phyloP scores from a whole-genome alignment of 768 basidiomycete species.

The Tricholoma terreum region DNA sequence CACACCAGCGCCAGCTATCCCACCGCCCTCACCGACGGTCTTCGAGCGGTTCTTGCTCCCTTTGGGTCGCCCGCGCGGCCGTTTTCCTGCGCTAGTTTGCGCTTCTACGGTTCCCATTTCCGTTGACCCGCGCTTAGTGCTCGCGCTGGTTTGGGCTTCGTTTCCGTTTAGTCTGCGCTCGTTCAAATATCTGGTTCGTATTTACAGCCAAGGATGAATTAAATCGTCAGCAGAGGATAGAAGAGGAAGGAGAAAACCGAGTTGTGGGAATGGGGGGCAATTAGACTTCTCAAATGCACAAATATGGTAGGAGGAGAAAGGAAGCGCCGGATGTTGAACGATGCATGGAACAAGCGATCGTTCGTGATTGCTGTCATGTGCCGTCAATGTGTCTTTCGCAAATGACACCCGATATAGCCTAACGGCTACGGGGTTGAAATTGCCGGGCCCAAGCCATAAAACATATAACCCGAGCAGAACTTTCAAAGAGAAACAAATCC shows the following conservation, averaged over 20 bases:
- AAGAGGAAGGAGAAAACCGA: conserved; percentile 7
- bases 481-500: neutral
- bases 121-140: conserved; percentile 26
- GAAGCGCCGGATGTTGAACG: neutral
- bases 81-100: conserved; percentile 34
- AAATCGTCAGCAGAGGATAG: conserved; percentile 3
- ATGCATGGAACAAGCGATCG: neutral
- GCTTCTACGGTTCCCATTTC: conserved; percentile 19
- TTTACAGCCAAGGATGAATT: neutral
- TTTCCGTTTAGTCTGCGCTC: conserved; percentile 59
- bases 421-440: too few species aligned
- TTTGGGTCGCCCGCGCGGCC: conserved; percentile 65
- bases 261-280: neutral
- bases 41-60: conserved; percentile 60
- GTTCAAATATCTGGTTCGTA: conserved; percentile 49
- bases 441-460: neutral
- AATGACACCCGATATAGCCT: neutral
- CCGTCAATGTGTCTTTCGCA: neutral
- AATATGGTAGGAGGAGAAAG: conserved; percentile 1
- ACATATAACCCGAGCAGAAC: neutral
- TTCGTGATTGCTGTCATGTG: neutral
- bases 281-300: neutral
- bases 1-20: conserved; percentile 2
- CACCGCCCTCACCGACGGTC: neutral
- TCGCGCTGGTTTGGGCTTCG: conserved; percentile 22